Base-by-base conservation (phyloP, 1,284 basidiomycete genomes). In the Laetiporus sulphureus region DNA sequence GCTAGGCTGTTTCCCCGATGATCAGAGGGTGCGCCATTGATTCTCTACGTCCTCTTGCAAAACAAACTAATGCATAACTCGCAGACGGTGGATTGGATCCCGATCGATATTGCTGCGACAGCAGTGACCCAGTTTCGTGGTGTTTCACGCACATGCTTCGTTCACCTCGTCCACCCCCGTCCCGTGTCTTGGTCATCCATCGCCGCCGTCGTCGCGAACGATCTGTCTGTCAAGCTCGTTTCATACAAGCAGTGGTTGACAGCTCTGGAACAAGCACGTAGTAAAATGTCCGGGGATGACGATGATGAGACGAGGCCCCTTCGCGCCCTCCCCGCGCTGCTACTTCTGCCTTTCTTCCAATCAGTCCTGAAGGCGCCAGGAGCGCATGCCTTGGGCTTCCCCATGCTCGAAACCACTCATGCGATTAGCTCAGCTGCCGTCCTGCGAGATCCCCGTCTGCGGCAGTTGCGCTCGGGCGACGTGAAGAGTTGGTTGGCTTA, bases 121-220 rank as follows among this genome's bases (percentile, higher is more conserved):
- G 53, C 50, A 10, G 41, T 59, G 23, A 16, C 51, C 2, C 58
- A 61, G 25, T 49, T 58, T 42, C 52, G 51, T 5, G 35, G 40
- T 24, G 46, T 56, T 3, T 42, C 46, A 5, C 40, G 51, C 20
- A 37, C 49, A 16, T 42, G 43, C 4, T 41, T 57, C 25, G 41
- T 61, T 5, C 59, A 63, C 40, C 53, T 63, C 36, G 56, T 58
- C 2, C 59, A 62, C 36, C 60, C 59, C 1, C 42, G 41, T 2
- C 54, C 56, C 0, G 46, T 51, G 11, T 39, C 51, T 11, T 57
- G 52, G 54, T 33, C 40, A 16, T 29, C 39, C 3, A 15, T 56
- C 40, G 37, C 56, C 19, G 31, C 38, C 5, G 46, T 47, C 5
- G 47, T 59, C 37, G 51, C 57, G 1, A 24, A 29, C 13, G 32